Conservation (phyloP, 139 green algal genomes). For the Edaphochlamys debaryana region DNA sequence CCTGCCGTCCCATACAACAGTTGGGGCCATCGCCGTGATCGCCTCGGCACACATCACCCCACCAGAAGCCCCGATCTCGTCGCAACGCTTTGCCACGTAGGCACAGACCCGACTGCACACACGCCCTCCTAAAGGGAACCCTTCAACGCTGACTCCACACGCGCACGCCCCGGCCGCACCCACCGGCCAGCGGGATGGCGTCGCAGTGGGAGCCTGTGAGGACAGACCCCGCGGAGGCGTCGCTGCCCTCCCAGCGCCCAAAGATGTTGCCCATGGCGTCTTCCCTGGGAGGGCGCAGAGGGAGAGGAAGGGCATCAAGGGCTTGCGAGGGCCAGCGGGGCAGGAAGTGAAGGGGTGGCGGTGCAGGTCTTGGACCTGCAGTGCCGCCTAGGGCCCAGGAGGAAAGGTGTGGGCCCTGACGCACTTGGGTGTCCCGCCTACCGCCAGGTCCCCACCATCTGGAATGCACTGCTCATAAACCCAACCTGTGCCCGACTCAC, state of each 20-base stretch:
- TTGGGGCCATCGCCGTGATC: no score
- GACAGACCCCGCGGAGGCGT: conserved; percentile 64
- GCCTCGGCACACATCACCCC: no score
- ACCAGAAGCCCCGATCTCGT: no score
- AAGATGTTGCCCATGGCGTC: conserved; percentile 95
- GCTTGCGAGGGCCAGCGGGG: background rate
- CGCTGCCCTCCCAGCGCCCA: conserved; percentile 75
- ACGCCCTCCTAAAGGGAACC: no score
- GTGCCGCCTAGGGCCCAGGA: no score
- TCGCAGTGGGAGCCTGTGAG: conserved; percentile 92
- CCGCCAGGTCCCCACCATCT: no score
- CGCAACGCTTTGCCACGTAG: no score
- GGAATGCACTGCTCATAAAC: background rate
- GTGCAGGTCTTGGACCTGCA: background rate
- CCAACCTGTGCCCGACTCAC: conserved; percentile 13
- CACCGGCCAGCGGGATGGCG: conserved; percentile 91
- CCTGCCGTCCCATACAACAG: conserved; percentile 46
- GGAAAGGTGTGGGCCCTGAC: no score
- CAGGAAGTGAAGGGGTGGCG: background rate
- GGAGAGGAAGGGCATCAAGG: background rate
- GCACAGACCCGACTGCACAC: no score
- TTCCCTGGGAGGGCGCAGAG: conserved; percentile 59
- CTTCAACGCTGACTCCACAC: no score
- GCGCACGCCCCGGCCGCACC: background rate
- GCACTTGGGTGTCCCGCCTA: no score